phyloP scores from a whole-genome alignment of 148 eudicot species.

The Vaccinium myrtillus region DNA sequence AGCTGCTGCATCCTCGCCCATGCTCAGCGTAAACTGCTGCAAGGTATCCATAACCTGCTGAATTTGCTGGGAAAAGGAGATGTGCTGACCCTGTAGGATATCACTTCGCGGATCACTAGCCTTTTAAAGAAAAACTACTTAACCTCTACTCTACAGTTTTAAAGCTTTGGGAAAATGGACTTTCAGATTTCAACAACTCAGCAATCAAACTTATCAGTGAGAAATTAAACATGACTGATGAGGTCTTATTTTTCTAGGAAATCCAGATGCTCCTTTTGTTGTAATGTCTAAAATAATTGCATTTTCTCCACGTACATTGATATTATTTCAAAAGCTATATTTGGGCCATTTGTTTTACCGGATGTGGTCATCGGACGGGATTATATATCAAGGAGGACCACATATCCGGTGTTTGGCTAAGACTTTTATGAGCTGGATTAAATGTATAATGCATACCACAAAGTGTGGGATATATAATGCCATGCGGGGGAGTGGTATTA shows the following conservation, averaged over 20 bases:
- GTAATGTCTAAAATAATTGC: neutral
- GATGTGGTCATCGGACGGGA: neutral
- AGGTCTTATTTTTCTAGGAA: neutral
- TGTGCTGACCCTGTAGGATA: conserved; percentile 71
- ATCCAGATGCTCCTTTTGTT: neutral
- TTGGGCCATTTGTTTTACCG: neutral
- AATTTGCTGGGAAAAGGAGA: conserved; percentile 81
- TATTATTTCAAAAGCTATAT: neutral
- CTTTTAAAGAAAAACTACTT: neutral
- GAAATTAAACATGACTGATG: neutral
- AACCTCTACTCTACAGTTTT: neutral
- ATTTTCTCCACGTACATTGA: neutral
- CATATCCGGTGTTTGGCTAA: neutral
- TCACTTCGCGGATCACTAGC: neutral
- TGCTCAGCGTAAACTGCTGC: conserved; percentile 60
- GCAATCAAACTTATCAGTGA: neutral
- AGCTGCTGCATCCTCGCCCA: conserved; percentile 70
- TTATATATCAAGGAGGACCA: neutral
- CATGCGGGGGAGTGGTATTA: no score
- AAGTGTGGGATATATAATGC: no score
- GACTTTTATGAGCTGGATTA: neutral
- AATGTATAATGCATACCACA: no score
- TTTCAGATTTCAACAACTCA: neutral
- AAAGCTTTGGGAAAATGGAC: neutral
- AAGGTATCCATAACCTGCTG: conserved; percentile 77